These are phyloP conservation scores for Peniophora sp. DNA, from an alignment of 1,284 basidiomycete species.

Conservation along the genomic window DNA sequence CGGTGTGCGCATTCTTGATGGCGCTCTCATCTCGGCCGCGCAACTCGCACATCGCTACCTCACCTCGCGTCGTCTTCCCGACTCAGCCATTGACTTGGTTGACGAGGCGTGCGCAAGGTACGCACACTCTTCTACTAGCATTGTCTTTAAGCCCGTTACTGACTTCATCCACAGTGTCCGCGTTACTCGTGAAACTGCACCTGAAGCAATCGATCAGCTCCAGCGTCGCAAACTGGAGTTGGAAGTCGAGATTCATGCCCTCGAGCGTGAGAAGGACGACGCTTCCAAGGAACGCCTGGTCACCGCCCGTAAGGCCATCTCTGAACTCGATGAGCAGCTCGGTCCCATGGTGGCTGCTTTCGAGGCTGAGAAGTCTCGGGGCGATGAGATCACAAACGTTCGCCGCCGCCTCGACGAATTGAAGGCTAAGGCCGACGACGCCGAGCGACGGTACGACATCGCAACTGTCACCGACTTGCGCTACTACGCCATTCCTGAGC, in stretches of 20 bases:
- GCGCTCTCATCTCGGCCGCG: constrained; percentile 85
- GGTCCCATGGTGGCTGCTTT: constrained; percentile 83
- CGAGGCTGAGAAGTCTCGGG: constrained; percentile 83
- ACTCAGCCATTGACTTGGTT: constrained; percentile 88
- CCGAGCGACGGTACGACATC: constrained; percentile 80
- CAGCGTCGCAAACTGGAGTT: constrained; percentile 89
- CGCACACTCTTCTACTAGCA: constrained; percentile 15
- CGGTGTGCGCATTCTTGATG: constrained; percentile 86
- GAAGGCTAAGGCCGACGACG: constrained; percentile 89
- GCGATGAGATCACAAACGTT: constrained; percentile 79
- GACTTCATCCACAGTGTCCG: constrained; percentile 54
- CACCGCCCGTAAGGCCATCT: constrained; percentile 72
- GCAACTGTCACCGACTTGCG: constrained; percentile 85
- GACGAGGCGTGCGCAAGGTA: constrained; percentile 90
- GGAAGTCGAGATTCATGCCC: constrained; percentile 92
- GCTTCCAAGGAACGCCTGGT: constrained; percentile 87
- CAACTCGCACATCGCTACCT: constrained; percentile 93
- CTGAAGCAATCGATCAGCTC: constrained; percentile 92
- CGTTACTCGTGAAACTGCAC: constrained; percentile 90
- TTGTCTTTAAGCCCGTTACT: constrained; percentile 5
- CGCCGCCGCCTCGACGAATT: constrained; percentile 88
- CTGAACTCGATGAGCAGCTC: constrained; percentile 87
- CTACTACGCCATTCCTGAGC: constrained; percentile 90
- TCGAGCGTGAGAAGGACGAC: constrained; percentile 89
- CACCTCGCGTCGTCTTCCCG: constrained; percentile 78